phyloP scores from a whole-genome alignment of 2,329 filamentous ascomycete species.

The Thelonectria blattea region DNA sequence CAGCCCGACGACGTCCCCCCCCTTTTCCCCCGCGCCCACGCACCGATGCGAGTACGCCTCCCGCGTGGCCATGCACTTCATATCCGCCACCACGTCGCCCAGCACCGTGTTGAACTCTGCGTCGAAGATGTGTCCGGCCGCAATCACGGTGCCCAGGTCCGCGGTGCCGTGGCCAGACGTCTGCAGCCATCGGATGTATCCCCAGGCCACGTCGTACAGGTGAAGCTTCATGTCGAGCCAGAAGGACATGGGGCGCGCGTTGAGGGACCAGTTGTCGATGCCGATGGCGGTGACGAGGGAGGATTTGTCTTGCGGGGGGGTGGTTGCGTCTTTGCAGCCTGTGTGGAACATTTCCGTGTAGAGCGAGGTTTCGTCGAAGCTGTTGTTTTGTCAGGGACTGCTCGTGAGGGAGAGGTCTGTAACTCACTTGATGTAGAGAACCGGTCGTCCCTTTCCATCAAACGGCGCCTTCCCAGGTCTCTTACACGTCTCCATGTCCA shows the following conservation, averaged over 20 bases:
- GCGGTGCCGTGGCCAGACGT: neutral
- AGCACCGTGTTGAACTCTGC: neutral
- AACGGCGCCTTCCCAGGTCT: neutral
- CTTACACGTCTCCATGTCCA: neutral
- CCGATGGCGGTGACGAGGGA: neutral
- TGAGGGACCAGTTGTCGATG: neutral
- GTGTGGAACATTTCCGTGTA: neutral
- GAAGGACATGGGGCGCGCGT: neutral
- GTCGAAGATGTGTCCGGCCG: neutral
- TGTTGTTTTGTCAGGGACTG: too few species aligned
- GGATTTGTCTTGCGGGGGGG: neutral
- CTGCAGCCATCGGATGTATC: neutral
- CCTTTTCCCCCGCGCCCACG: too few species aligned
- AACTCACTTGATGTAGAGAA: conserved; percentile 1
- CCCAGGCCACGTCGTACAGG: neutral
- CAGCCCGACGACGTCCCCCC: too few species aligned
- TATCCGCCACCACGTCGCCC: neutral
- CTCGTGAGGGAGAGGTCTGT: too few species aligned
- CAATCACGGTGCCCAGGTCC: neutral
- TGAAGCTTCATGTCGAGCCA: neutral
- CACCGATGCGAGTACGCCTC: neutral
- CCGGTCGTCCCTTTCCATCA: too few species aligned
- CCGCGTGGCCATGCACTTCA: neutral
- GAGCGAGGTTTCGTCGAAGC: neutral
- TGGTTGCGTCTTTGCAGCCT: neutral